Evolutionary conservation across 176 grass and related monocot genomes (phyloP).

Genomic region (Oryza nivara): DNA sequence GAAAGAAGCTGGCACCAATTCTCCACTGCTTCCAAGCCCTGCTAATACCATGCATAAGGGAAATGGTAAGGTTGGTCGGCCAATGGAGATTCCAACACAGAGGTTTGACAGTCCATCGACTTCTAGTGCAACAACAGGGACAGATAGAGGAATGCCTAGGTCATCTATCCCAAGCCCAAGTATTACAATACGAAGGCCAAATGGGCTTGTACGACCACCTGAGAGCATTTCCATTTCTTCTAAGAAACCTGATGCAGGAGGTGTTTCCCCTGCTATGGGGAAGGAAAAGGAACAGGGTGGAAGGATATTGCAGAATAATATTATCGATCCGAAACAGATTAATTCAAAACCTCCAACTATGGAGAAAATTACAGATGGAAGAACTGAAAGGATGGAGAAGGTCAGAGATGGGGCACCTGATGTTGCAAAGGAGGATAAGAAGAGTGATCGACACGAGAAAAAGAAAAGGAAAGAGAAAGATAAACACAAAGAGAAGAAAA

Average conservation of each 20-base stretch:
- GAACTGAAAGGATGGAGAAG: conserved; percentile 62
- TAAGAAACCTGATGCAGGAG: conserved; percentile 41
- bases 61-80: conserved; percentile 52
- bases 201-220: conserved; percentile 47
- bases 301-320: conserved; percentile 37
- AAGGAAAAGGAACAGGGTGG: conserved; percentile 54
- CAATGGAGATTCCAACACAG: conserved; percentile 46
- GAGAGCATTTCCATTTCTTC: conserved; percentile 47
- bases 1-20: conserved; percentile 44
- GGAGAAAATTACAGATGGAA: conserved; percentile 61
- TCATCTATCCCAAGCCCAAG: conserved; percentile 56
- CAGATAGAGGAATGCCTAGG: conserved; percentile 55
- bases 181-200: conserved; percentile 62
- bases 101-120: conserved; percentile 49
- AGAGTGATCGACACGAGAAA: conserved; percentile 55
- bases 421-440: conserved; percentile 53
- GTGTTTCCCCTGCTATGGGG: conserved; percentile 41
- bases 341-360: conserved; percentile 38
- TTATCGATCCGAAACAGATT: conserved; percentile 51
- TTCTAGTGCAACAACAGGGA: conserved; percentile 29
- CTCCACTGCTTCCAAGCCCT: conserved; percentile 42
- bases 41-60: conserved; percentile 48
- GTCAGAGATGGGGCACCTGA: conserved; percentile 46
- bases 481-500: conserved; percentile 75
- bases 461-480: conserved; percentile 76